Base-by-base conservation (phyloP, 2,329 filamentous ascomycete species). In the Colletotrichum liaoningense region DNA sequence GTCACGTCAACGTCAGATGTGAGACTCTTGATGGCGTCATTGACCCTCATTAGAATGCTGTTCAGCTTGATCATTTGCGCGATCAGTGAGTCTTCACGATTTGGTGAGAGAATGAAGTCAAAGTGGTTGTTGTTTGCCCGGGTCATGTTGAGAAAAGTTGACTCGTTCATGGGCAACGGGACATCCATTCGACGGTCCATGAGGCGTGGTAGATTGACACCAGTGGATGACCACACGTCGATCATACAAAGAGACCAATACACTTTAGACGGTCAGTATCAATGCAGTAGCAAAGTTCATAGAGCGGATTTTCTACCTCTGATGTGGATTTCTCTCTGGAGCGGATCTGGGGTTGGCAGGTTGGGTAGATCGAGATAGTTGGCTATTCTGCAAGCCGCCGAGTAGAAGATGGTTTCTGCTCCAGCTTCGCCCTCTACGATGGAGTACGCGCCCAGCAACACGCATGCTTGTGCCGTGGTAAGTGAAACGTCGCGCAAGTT, bases 401-500 rank as follows among this genome's bases (percentile, higher is more conserved):
- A 77, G 60, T 84, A 85, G 72, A 81, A 84, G 19, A 86, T 75
- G 0, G 81, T 79, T 64, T 85, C 84, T 0, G 82, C 77, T 1
- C 77, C 78, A 6, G 80, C 78, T 19, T 84, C 77, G 1, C 80
- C 79, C 19, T 84, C 80, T 4, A 79, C 80, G 55, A 81, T 79
- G 3, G 80, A 81, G 42, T 76, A 70, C 0, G 77, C 76, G 2
- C 81, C 84, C 0, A 85, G 75, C 6, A 86, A 74, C 5, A 86
- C 79, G 55, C 82, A 83, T 5, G 82, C 82, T 74, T 85, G 84
- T 11, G 85, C 77, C 1, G 81, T 84, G 3, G 66, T 77, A 11
- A 84, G 70, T 4, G 80, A 82, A 2, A 84, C 78, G 16, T 81
- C 78, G 14, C 81, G 80, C 28, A 84, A 74, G 49, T 83, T 77